phyloP scores from a whole-genome alignment of 495 filamentous ascomycete species.

The Lasiosphaeria ovina region DNA sequence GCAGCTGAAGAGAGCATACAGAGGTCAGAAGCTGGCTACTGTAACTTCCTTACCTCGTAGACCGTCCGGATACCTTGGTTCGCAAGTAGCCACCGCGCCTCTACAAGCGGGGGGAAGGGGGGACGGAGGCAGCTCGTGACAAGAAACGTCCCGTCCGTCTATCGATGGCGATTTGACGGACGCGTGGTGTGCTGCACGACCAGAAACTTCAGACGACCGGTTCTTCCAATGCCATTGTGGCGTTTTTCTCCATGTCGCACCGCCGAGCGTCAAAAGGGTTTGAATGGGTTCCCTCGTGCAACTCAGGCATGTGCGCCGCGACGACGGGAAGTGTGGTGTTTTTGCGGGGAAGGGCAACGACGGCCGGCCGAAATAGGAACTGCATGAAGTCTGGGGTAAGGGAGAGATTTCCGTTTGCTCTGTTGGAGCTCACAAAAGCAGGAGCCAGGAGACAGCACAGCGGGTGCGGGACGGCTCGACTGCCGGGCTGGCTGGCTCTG shows the following conservation, averaged over 20 bases:
- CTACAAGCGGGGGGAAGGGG: not conserved
- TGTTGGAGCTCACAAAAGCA: conserved; percentile 10
- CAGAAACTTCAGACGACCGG: conserved; percentile 18
- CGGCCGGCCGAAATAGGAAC: conserved; percentile 24
- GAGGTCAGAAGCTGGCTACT: not conserved
- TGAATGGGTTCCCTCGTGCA: not conserved
- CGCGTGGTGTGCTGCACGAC: conserved; percentile 18
- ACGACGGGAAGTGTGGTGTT: conserved; percentile 9
- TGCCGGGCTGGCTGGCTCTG: conserved; percentile 13
- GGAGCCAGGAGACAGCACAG: conserved; percentile 16
- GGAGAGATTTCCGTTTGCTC: conserved; percentile 1
- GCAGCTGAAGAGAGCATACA: not conserved
- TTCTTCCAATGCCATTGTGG: conserved; percentile 25
- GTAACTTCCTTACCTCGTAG: not conserved
- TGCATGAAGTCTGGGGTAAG: conserved; percentile 16
- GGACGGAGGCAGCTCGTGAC: conserved; percentile 1
- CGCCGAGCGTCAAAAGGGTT: conserved; percentile 11
- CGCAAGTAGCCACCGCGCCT: not conserved
- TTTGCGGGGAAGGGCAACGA: conserved; percentile 17
- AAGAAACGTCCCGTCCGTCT: conserved; percentile 15
- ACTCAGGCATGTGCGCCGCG: conserved; percentile 9
- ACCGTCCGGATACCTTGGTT: not conserved
- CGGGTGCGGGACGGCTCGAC: conserved; percentile 28
- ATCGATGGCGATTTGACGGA: conserved; percentile 20
- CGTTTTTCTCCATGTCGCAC: conserved; percentile 13